Percentiles rank a stretch among this genome's conserved stretches.
These are phyloP conservation scores for Fusarium nematophilum DNA, from an alignment of 2,329 filamentous ascomycete species.

Conservation along the genomic window DNA sequence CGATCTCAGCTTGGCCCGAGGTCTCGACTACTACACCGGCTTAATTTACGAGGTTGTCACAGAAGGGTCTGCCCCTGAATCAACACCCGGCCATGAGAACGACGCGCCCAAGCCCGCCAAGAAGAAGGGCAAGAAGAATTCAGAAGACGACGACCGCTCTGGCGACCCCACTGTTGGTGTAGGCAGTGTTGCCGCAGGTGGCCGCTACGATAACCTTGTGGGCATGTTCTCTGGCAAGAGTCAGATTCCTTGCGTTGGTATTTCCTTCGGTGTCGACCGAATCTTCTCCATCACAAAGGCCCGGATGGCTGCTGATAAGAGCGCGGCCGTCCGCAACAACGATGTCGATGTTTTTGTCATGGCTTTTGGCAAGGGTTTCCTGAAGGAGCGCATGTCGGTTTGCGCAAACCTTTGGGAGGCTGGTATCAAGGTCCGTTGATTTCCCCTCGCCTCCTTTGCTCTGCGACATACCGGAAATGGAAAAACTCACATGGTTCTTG, in stretches of 20 bases:
- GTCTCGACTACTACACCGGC: slow-evolving; percentile 92
- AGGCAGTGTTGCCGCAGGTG: slow-evolving; percentile 88
- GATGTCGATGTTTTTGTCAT: slow-evolving; percentile 94
- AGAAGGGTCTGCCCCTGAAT: slow-evolving; percentile 74
- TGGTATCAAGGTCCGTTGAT: slow-evolving; percentile 76
- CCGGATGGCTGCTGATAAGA: slow-evolving; percentile 70
- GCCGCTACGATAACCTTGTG: slow-evolving; percentile 92
- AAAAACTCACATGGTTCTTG: slow-evolving; percentile 28
- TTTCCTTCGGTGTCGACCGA: slow-evolving; percentile 94
- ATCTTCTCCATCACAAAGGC: slow-evolving; percentile 94
- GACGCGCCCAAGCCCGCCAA: slow-evolving; percentile 54
- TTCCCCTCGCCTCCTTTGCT: background rate
- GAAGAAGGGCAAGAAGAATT: slow-evolving; percentile 63
- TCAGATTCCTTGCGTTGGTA: slow-evolving; percentile 73
- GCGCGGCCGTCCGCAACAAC: slow-evolving; percentile 63
- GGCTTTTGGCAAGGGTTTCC: slow-evolving; percentile 89
- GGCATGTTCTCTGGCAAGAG: slow-evolving; percentile 91
- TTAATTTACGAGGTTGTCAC: slow-evolving; percentile 92
- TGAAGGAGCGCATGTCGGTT: slow-evolving; percentile 86
- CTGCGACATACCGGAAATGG: slow-evolving; percentile 21
- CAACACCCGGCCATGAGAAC: slow-evolving; percentile 51
- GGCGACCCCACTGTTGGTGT: slow-evolving; percentile 85
- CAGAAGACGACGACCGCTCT: slow-evolving; percentile 73
- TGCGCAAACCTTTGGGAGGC: slow-evolving; percentile 84
- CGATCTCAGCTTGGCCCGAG: slow-evolving; percentile 89